Evolutionary conservation across 257 asterid species (phyloP), one percentile per base, ranked within the genome.

Genomic region (Scutellaria barbata): DNA sequence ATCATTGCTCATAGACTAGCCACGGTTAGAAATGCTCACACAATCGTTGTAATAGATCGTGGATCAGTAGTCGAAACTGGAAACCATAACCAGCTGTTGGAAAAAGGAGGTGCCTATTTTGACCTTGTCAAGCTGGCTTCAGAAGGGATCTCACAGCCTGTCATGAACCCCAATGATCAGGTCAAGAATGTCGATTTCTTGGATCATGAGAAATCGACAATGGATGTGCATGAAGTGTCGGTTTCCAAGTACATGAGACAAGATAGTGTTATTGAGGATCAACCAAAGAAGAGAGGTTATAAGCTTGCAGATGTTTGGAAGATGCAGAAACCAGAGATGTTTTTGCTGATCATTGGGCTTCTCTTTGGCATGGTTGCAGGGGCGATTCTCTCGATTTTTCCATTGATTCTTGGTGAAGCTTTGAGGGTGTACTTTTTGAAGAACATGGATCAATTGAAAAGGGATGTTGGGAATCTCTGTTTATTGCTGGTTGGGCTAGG

Each of bases 1-100:
- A 82, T 87, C 71, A 89, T 91, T 74, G 97, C 96, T 73, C 97
- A 91, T 68, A 71, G 88, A 77, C 76, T 89, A 45, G 96, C 97
- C 39, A 91, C 97, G 1, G 90, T 91, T 20, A 86, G 80, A 71
- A 84, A 85, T 58, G 95, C 96, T 30, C 81, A 90, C 77, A 79
- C 79, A 0, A 90, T 90, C 39, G 83, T 84, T 4, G 94, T 88
- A 20, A 92, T 88, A 6, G 96, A 87, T 58, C 77, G 62, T 5
- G 97, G 97, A 7, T 77, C 87, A n/a, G 86, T 86, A 16, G 76
- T 83, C 37, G 97, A 88, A 74, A 83, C 75, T 3, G 97, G 96
- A 17, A 83, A 86, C 70, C 97, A 91, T 73, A 74, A 75, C 14
- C 81, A 83, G 68, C 92, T 89, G 35, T 83, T 91, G 82, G 83